Evolutionary conservation across 371 early-diverging fungal species (phyloP), one percentile per base, ranked within the genome.

Genomic region (Mortierella sp.): DNA sequence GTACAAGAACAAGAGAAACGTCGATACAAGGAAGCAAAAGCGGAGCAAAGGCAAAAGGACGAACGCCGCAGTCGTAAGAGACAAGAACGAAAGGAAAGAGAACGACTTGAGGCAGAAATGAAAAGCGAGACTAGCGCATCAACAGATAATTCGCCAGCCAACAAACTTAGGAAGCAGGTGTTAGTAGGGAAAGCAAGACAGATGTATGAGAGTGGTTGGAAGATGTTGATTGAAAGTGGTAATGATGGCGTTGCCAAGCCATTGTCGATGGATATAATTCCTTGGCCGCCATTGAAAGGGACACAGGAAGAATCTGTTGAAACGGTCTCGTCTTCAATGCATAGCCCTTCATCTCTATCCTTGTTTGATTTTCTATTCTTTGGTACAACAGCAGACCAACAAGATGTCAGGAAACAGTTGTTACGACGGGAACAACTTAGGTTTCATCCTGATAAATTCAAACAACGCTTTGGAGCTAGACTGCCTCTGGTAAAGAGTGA

Each of bases 391-490:
- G 32, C 63, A 9, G 68, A 66, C 19, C 53, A 76, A 15, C 13
- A 12, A 13, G 71, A 70, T 35, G 55, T 64, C 17, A 35, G 76
- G 54, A 70, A 59, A 29, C 70, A 70, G 35, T 10, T 71, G 28
- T 37, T 76, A 35, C 61, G 71, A 54, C 66, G 71, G 13, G 76
- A 76, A 17, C 71, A 70, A 37, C 71, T 70, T 28, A 70, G 57
- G 29, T 76, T 76, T 32, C 76, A 76, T 67, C 76, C 76, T 8
- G 76, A 70, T 71, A 76, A 76, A 32, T 76, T 76, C 32, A 55
- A 35, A 23, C 76, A 76, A 28, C 63, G 71, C 12, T 76, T 76
- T 47, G 76, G 71, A n/a, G 28, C 63, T 12, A 32, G 76, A n/a
- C 47, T 76, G 23, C 59, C 70, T 2, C 31, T 34, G 13, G 32